Conservation (phyloP, 1,284 basidiomycete species). For the Flammula alnicola region DNA sequence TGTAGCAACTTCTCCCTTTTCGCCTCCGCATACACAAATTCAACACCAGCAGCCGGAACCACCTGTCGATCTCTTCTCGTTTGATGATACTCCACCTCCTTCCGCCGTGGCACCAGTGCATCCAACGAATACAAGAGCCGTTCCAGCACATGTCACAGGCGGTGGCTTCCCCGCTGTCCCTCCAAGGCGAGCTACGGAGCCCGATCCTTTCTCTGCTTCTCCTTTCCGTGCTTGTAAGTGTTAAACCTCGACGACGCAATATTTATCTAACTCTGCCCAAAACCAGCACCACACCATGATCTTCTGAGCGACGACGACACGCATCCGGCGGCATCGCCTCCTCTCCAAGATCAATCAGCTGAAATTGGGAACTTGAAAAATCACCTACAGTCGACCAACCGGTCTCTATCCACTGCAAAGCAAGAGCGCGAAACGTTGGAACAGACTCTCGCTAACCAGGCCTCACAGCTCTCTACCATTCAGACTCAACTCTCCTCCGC, state of each 20-base stretch:
- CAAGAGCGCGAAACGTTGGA: slow-evolving; percentile 64
- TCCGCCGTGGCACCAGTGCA: slow-evolving; percentile 46
- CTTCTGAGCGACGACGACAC: slow-evolving; percentile 71
- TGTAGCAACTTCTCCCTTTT: slow-evolving; percentile 39
- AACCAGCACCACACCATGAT: slow-evolving; percentile 43
- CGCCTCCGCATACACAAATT: slow-evolving; percentile 36
- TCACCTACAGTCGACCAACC: slow-evolving; percentile 81
- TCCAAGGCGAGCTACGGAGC: slow-evolving; percentile 24
- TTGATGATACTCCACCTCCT: slow-evolving; percentile 69
- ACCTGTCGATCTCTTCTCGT: slow-evolving; percentile 46
- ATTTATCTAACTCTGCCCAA: slow-evolving; percentile 29
- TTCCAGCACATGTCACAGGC: slow-evolving; percentile 46
- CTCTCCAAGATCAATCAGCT: slow-evolving; percentile 70
- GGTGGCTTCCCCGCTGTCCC: slow-evolving; percentile 27
- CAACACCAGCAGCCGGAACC: slow-evolving; percentile 35
- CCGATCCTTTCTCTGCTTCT: slow-evolving; percentile 30
- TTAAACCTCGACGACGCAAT: slow-evolving; percentile 8
- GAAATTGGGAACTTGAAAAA: slow-evolving; percentile 89
- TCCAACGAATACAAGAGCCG: slow-evolving; percentile 25
- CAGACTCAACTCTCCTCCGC: slow-evolving; percentile 79
- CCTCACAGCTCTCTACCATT: slow-evolving; percentile 70
- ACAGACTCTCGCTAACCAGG: slow-evolving; percentile 62
- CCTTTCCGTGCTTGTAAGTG: slow-evolving; percentile 28
- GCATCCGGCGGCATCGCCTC: slow-evolving; percentile 44
- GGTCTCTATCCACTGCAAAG: slow-evolving; percentile 65